phyloP scores from a whole-genome alignment of 306 rosid genomes.

The Cucumis melo region DNA sequence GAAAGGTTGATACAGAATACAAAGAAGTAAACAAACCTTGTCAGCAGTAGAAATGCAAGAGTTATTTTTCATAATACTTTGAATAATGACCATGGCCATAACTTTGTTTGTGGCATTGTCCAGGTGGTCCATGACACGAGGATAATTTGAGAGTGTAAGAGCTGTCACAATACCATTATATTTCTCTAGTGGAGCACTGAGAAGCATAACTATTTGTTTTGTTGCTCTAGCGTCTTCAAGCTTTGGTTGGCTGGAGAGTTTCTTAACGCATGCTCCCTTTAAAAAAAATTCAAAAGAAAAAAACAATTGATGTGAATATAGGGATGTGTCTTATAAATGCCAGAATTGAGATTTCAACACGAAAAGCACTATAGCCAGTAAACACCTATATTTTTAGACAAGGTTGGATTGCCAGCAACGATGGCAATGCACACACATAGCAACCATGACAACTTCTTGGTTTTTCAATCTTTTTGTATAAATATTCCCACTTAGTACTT shows the following conservation, averaged over 20 bases:
- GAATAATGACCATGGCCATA: conserved; percentile 39
- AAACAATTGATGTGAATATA: neutral
- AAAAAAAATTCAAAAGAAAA: neutral
- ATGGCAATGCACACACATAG: neutral
- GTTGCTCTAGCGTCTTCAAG: conserved; percentile 26
- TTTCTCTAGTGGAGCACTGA: conserved; percentile 36
- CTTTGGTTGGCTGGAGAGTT: conserved; percentile 24
- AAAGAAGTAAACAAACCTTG: conserved; percentile 21
- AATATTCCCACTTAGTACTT: neutral
- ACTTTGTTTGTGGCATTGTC: conserved; percentile 36
- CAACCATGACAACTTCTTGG: neutral
- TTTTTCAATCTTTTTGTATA: neutral
- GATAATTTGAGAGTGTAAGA: conserved; percentile 37
- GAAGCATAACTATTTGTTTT: conserved; percentile 33
- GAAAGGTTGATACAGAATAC: neutral
- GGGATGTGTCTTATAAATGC: neutral
- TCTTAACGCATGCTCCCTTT: conserved; percentile 35
- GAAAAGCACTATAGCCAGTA: neutral
- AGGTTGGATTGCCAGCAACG: neutral
- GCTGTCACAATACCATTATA: conserved; percentile 39
- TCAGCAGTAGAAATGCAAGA: conserved; percentile 35
- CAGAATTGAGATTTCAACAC: neutral
- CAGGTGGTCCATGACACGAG: conserved; percentile 37
- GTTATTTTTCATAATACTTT: conserved; percentile 35
- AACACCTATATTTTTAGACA: neutral